Conservation (phyloP, 2,329 filamentous ascomycete genomes). For the Pseudogymnoascus sp. region DNA sequence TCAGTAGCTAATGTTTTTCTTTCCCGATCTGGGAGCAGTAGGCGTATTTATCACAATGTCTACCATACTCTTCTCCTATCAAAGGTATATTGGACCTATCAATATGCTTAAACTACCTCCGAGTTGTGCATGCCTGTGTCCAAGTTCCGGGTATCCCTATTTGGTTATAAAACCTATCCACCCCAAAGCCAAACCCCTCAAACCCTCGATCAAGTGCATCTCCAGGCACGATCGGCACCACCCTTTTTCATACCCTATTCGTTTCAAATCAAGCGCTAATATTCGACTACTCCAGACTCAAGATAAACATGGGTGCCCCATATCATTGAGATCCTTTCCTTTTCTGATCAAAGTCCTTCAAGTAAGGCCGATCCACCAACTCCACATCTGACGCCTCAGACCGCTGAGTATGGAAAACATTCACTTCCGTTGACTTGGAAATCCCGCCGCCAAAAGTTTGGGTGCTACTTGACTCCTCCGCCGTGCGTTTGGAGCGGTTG, state of each 20-base stretch:
- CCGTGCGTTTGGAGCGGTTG: not conserved
- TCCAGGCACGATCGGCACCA: no score
- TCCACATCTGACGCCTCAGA: slow-evolving; percentile 12
- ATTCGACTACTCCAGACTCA: not conserved
- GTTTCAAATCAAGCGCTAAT: no score
- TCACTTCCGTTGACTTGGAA: slow-evolving; percentile 12
- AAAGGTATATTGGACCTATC: not conserved
- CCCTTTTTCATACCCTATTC: no score
- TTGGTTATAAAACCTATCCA: no score
- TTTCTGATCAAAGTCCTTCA: slow-evolving; percentile 1
- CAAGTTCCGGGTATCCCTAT: no score
- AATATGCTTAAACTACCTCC: not conserved
- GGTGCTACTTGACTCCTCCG: slow-evolving; percentile 5
- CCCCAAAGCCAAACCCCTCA: no score
- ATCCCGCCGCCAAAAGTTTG: slow-evolving; percentile 7
- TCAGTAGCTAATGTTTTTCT: not conserved
- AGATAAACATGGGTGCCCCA: not conserved
- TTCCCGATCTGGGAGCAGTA: not conserved
- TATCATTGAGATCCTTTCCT: not conserved
- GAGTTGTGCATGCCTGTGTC: not conserved
- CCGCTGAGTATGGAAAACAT: slow-evolving; percentile 11
- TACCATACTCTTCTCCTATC: not conserved
- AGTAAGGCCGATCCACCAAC: slow-evolving; percentile 10
- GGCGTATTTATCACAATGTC: not conserved
- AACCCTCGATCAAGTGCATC: no score